phyloP scores from a whole-genome alignment of 2,329 filamentous ascomycete species.

The Neocucurbitaria cava region DNA sequence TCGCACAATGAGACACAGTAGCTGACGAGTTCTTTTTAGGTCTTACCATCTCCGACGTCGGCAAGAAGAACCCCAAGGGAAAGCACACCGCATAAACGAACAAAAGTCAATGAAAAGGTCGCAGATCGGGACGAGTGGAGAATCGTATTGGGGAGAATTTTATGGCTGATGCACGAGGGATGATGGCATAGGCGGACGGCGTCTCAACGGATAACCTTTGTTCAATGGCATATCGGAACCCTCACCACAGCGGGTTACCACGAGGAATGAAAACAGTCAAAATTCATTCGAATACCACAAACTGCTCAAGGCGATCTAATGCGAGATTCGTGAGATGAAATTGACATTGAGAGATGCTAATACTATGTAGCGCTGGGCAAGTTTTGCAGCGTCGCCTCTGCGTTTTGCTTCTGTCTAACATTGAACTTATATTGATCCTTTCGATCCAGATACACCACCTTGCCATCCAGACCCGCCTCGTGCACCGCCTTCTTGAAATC shows the following conservation, averaged over 20 bases:
- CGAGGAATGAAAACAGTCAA: constrained; percentile 41
- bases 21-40: constrained; percentile 48
- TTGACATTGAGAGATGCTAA: not conserved
- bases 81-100: constrained; percentile 51
- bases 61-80: constrained; percentile 68
- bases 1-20: not conserved
- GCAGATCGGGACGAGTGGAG: constrained; percentile 12
- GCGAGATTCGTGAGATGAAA: not conserved
- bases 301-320: not conserved
- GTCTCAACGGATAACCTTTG: constrained; percentile 42
- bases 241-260: constrained; percentile 28
- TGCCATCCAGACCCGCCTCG: constrained; percentile 58
- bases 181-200: constrained; percentile 37
- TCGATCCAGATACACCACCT: constrained; percentile 67
- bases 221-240: constrained; percentile 42
- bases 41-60: constrained; percentile 66
- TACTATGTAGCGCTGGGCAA: not conserved
- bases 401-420: constrained; percentile 45
- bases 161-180: constrained; percentile 21
- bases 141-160: too few relatives aligned
- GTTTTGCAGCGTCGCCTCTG: constrained; percentile 3
- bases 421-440: constrained; percentile 64
- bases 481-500: constrained; percentile 67
- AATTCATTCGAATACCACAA: constrained; percentile 26
- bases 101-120: constrained; percentile 5